Base-by-base conservation (phyloP, 1,284 basidiomycete species). In the Apiotrichum brassicae region DNA sequence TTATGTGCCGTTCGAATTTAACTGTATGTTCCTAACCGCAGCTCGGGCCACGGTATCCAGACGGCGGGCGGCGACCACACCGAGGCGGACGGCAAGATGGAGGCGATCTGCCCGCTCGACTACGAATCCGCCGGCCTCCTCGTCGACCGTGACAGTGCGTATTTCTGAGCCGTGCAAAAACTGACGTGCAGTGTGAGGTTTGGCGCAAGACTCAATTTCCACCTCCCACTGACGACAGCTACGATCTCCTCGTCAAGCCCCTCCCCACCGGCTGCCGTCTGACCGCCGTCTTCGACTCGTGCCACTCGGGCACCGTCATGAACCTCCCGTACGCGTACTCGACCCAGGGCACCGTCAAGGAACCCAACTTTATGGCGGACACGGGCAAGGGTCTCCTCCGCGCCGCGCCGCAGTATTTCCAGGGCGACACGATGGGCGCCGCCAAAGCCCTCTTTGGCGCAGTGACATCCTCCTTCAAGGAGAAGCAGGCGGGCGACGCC, bases 261-360 rank as follows among this genome's bases (percentile, higher is more conserved):
- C 78, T 95, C 2, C 90, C 90, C 18, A 70, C 83, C 18, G 91
- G 91, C 1, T 93, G 88, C 64, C 83, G 91, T 43, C 75, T 95
- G 44, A 94, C 91, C 8, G 83, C 87, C 24, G 87, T 93, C 62
- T 93, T 88, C 63, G 90, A 94, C 57, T 75, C 73, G 48, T 73
- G 63, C 57, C 71, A 73, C 56, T 68, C 65, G 16, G 72, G 69
- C 8, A 64, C 67, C 9, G 74, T 71, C 3, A 63, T 77, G 42
- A 76, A 77, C 56, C 58, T 78, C 14, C 76, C 77, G 5, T 78
- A 77, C 64, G 63, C 72, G 63, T 95, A 95, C 75, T 87, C 89
- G 22, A 94, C 90, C 8, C 87, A 93, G 73, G 92, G 92, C 43
- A 92, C 87, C 65, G 77, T 95, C 70, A 95, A 95, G 72, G 90